Base-by-base conservation (phyloP, 176 grass and related monocot species). In the Aegilops bicornis region DNA sequence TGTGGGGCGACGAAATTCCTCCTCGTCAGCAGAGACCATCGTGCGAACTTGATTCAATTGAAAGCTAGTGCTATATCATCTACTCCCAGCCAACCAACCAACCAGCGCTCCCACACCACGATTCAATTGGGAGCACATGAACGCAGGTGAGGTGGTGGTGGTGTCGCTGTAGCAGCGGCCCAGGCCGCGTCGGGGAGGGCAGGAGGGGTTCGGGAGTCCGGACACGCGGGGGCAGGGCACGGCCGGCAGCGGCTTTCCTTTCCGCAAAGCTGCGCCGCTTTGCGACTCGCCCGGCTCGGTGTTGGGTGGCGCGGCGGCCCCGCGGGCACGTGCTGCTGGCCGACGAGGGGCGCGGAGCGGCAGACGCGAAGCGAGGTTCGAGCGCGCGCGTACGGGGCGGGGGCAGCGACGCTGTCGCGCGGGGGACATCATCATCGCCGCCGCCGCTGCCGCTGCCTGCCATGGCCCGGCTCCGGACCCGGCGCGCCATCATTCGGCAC, bases 211-310 rank as follows among this genome's bases (percentile, higher is more conserved):
- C 48, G 17, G 54, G 54, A 22, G 56, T 40, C 67, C 65, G 47
- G 80, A 52, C 30, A 77, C 29, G 40, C 79, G 62, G 79, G 68
- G 32, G 10, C 36, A n/a, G 61, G n/a, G 67, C 22, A 60, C 5
- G 43, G 43, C 47, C 42, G 30, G 74, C 61, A 69, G 62, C 47
- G 62, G 61, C 61, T 23, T 87, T 59, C 22, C 61, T 23, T 87
- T 59, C 22, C 35, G 69, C 22, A 84, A 87, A 91, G 76, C 85
- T 69, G 61, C 81, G 76, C 48, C 81, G 23, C 85, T 76, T 81
- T 84, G 60, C 81, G 39, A 11, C 71, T 33, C 24, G 6, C n/a
- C 60, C n/a, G n/a, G 23, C 29, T 42, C 40, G 40, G 40, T 42
- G 40, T 45, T 25, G 37, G 78, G 13, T 6, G 87, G 29, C 48